These are phyloP conservation scores for Suillus occidentalis DNA, from an alignment of 768 basidiomycete species.

Conservation along the genomic window DNA sequence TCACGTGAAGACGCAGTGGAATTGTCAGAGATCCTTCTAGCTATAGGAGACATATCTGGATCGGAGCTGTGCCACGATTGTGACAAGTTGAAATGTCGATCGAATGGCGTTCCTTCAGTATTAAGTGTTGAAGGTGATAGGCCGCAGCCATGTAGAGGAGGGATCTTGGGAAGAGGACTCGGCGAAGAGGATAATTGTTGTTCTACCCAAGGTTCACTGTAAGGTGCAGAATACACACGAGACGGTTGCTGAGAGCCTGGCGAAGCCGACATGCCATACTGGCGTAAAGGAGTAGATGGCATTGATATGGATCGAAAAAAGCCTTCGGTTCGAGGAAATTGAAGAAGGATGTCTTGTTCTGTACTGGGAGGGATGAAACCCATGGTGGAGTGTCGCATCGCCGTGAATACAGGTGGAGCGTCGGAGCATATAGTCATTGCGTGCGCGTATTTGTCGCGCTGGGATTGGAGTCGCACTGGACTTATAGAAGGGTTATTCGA, in stretches of 20 bases:
- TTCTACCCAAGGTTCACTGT: slow-evolving; percentile 7
- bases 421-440: background rate
- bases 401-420: background rate
- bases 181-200: slow-evolving; percentile 25
- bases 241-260: background rate
- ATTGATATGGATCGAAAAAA: background rate
- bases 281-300: slow-evolving; percentile 16
- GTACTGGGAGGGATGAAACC: background rate
- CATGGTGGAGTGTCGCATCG: background rate
- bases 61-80: slow-evolving; percentile 18
- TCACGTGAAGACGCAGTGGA: slow-evolving; percentile 3
- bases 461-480: background rate
- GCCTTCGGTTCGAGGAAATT: background rate
- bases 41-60: slow-evolving; percentile 25
- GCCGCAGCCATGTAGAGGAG: slow-evolving; percentile 20
- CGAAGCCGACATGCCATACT: background rate
- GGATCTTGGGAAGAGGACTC: slow-evolving; percentile 25
- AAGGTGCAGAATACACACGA: background rate
- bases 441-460: background rate
- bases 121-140: slow-evolving; percentile 31
- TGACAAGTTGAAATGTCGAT: slow-evolving; percentile 27
- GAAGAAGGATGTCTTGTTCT: background rate
- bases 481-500: background rate
- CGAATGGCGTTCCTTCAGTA: slow-evolving; percentile 28
- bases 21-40: slow-evolving; percentile 11